Evolutionary conservation across 129 eudicot genomes (phyloP).

Genomic region (Gnaphalium uliginosum): DNA sequence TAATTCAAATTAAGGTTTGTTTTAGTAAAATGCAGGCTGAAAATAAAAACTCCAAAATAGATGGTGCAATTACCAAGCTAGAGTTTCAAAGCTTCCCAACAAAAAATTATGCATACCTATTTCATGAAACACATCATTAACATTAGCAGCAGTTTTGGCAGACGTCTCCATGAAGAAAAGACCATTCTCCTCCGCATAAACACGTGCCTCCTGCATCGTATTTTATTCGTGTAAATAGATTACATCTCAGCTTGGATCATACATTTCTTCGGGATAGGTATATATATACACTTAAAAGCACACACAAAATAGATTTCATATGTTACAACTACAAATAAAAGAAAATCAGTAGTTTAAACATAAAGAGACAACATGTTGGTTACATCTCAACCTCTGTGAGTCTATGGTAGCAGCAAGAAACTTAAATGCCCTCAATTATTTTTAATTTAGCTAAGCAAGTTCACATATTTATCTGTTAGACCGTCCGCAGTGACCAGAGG

Average conservation of each 20-base stretch:
- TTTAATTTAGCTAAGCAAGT: not conserved
- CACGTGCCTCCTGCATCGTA: slow-evolving; percentile 74
- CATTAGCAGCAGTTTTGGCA: slow-evolving; percentile 92
- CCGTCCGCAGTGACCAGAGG: not conserved
- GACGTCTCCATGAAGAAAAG: slow-evolving; percentile 95
- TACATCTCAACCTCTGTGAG: not conserved
- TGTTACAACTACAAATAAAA: not conserved
- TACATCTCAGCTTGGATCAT: no score
- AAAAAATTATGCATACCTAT: slow-evolving; percentile 52
- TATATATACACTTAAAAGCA: not conserved
- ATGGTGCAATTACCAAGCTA: not conserved
- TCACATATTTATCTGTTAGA: not conserved
- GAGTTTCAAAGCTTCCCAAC: slow-evolving; percentile 6
- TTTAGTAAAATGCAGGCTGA: not conserved
- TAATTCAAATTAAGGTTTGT: not conserved
- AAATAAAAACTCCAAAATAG: not conserved
- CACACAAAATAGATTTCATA: not conserved
- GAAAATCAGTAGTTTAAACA: not conserved
- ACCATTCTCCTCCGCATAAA: slow-evolving; percentile 87
- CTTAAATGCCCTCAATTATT: not conserved
- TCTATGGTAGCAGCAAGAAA: not conserved
- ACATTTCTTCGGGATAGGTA: not conserved
- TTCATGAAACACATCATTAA: slow-evolving; percentile 82
- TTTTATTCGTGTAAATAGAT: not conserved
- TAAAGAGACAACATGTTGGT: not conserved